These are phyloP conservation scores for Hirsutella minnesotensis DNA, from an alignment of 2,329 filamentous ascomycete species.

Conservation along the genomic window DNA sequence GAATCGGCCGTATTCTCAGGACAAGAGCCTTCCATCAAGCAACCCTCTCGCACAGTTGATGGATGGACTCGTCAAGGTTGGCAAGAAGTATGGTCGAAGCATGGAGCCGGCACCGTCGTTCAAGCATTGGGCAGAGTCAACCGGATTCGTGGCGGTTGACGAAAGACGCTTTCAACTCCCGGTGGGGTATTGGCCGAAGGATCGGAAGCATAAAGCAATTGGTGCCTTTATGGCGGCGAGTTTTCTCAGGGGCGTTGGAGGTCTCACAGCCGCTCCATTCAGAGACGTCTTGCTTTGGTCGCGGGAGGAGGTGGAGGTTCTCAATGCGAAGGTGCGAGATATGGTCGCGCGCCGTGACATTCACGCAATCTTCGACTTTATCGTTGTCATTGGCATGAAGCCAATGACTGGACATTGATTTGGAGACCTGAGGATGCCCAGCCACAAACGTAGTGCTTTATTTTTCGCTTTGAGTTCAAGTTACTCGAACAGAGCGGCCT, in stretches of 20 bases:
- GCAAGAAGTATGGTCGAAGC: neutral
- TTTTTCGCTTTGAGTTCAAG: too few relatives aligned
- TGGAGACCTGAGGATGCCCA: neutral
- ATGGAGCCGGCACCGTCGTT: neutral
- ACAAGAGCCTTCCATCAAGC: neutral
- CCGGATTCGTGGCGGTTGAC: neutral
- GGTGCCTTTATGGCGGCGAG: neutral
- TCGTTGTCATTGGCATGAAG: neutral
- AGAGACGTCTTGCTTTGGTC: neutral
- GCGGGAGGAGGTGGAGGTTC: neutral
- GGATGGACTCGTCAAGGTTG: neutral
- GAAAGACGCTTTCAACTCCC: neutral
- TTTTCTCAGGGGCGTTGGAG: neutral
- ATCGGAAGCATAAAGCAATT: neutral
- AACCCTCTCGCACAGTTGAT: neutral
- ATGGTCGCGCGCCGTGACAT: neutral
- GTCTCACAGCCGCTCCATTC: neutral
- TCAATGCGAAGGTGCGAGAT: neutral
- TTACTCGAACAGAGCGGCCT: too few relatives aligned
- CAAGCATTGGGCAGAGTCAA: neutral
- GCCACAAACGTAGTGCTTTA: too few relatives aligned
- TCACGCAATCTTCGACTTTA: neutral
- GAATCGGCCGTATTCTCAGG: neutral
- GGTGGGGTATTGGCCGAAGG: neutral
- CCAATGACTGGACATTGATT: neutral